Evolutionary conservation across 495 filamentous ascomycete genomes (phyloP).

Genomic region (Penicillium bialowiezense): DNA sequence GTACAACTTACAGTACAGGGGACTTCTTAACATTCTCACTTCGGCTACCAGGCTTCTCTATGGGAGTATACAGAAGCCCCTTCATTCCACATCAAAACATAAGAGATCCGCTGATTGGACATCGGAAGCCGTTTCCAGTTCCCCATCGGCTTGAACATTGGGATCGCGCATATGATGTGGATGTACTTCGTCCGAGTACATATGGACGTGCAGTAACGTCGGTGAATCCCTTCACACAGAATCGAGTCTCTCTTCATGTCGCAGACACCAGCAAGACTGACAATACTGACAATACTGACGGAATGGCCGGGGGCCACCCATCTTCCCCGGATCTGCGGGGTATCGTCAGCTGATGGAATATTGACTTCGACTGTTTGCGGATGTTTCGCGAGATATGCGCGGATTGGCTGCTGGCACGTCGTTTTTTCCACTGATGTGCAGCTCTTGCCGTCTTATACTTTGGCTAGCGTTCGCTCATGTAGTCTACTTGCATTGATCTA

Average conservation of each 20-base stretch:
- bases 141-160: not conserved
- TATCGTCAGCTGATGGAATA: constrained; percentile 24
- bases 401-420: not conserved
- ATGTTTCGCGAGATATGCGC: too few relatives aligned
- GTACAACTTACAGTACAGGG: too few relatives aligned
- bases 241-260: too few relatives aligned
- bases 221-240: too few relatives aligned
- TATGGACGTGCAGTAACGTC: too few relatives aligned
- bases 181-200: too few relatives aligned
- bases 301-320: not conserved
- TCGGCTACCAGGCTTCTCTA: too few relatives aligned
- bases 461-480: too few relatives aligned
- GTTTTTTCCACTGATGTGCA: not conserved
- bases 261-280: too few relatives aligned
- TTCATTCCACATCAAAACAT: not conserved
- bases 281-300: not conserved
- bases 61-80: not conserved
- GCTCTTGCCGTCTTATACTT: too few relatives aligned
- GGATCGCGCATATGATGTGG: not conserved
- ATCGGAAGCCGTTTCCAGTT: not conserved
- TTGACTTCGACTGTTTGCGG: not conserved
- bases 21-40: too few relatives aligned
- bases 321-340: constrained; percentile 18
- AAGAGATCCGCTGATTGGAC: not conserved
- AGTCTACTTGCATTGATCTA: constrained; percentile 19